A percentile compares a stretch with the other conserved stretches of the same genome.
phyloP scores from a whole-genome alignment of 1,139 yeast species.

The Geotrichum aggregatum region DNA sequence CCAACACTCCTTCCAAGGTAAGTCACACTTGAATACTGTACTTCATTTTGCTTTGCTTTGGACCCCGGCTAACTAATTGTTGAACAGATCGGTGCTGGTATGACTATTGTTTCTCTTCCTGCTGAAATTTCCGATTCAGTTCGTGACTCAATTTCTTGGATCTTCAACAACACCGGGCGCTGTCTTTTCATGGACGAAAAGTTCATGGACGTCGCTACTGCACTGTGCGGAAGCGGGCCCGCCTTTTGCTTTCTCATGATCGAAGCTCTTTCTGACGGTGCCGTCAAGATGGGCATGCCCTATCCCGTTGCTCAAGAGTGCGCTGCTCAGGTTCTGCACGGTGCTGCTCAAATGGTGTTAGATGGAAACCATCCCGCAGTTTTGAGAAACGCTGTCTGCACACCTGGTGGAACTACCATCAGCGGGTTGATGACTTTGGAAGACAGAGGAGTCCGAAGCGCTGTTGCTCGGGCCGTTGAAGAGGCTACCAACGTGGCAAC shows the following conservation, averaged over 20 bases:
- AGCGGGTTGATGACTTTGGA: conserved; percentile 93
- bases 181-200: conserved; percentile 51
- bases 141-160: conserved; percentile 52
- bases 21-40: too few relatives aligned
- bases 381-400: conserved; percentile 81
- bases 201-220: conserved; percentile 95
- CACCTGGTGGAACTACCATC: conserved; percentile 98
- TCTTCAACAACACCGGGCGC: conserved; percentile 55
- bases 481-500: conserved; percentile 86
- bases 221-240: conserved; percentile 94
- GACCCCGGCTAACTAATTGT: not conserved
- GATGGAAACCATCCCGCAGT: conserved; percentile 85
- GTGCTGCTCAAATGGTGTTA: conserved; percentile 88
- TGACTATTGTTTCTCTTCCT: conserved; percentile 67
- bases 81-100: conserved; percentile 70
- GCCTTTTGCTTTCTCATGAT: conserved; percentile 87
- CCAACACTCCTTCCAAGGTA: conserved; percentile 86
- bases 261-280: conserved; percentile 93
- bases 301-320: conserved; percentile 75
- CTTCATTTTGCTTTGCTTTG: not conserved
- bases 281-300: conserved; percentile 91
- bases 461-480: conserved; percentile 82
- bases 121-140: conserved; percentile 47
- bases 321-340: conserved; percentile 95
- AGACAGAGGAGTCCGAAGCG: conserved; percentile 82